Conservation (phyloP, 331 rosid genomes). For the Rhamnella rubrinervis region DNA sequence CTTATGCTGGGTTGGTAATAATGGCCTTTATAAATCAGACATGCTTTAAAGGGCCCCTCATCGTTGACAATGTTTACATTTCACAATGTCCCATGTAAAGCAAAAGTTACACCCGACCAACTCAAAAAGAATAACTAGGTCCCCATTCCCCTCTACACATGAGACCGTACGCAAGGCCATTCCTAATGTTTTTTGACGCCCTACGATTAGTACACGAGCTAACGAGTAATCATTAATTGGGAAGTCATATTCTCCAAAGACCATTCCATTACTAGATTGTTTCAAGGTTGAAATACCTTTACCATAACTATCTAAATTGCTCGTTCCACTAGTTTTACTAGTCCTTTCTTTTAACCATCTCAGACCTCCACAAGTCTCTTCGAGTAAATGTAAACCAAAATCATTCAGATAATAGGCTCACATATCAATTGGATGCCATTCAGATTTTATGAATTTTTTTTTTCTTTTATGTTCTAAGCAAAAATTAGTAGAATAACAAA, state of each 20-base stretch:
- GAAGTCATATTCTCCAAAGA: neutral
- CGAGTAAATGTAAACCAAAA: too few relatives aligned
- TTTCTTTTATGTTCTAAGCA: neutral
- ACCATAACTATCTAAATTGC: too few relatives aligned
- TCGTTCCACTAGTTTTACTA: too few relatives aligned
- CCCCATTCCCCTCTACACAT: constrained; percentile 2
- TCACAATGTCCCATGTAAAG: neutral
- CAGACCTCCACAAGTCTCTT: too few relatives aligned
- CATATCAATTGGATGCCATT: too few relatives aligned
- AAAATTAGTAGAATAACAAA: neutral
- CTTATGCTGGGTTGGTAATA: constrained; percentile 5
- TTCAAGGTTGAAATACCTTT: neutral
- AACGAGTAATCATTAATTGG: constrained; percentile 4
- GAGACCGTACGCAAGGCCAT: neutral
- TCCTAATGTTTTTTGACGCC: neutral
- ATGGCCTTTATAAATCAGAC: neutral
- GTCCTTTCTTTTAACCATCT: too few relatives aligned
- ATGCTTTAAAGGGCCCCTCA: constrained; percentile 12
- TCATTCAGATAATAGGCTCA: too few relatives aligned
- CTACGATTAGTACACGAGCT: constrained; percentile 2
- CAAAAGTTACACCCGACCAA: constrained; percentile 3
- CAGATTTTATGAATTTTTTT: too few relatives aligned
- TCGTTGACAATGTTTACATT: constrained; percentile 10
- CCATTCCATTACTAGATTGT: neutral
- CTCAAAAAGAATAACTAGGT: constrained; percentile 6